Evolutionary conservation across 768 basidiomycete species (phyloP).

Genomic region (Neoboletus magnificus): DNA sequence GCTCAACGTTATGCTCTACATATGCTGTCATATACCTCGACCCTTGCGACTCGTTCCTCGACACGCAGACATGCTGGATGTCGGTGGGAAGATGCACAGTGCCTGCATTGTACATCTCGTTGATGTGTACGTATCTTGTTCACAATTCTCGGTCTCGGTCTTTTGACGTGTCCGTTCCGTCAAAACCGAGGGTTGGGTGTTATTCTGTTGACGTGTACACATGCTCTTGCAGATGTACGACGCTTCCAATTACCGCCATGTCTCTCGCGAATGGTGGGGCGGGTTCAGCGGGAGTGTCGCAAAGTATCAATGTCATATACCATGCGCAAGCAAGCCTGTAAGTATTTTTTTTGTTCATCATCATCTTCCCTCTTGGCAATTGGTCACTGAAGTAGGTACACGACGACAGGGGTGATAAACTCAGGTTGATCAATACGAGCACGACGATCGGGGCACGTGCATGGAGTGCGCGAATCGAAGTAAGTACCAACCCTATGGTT

Average conservation of each 20-base stretch:
- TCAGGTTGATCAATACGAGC: slow-evolving; percentile 42
- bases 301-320: slow-evolving; percentile 44
- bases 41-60: not conserved
- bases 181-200: not conserved
- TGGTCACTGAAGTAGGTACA: not conserved
- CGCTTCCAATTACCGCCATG: slow-evolving; percentile 36
- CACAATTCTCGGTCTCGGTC: not conserved
- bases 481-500: slow-evolving; percentile 11
- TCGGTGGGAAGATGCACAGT: slow-evolving; percentile 36
- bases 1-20: not conserved
- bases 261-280: slow-evolving; percentile 32
- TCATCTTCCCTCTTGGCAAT: not conserved
- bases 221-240: slow-evolving; percentile 36
- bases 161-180: not conserved
- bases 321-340: slow-evolving; percentile 42
- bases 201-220: not conserved
- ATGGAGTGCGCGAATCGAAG: slow-evolving; percentile 41
- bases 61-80: slow-evolving; percentile 43
- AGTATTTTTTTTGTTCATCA: slow-evolving; percentile 11
- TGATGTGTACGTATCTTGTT: slow-evolving; percentile 38
- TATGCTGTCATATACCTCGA: not conserved
- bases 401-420: slow-evolving; percentile 40
- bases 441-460: slow-evolving; percentile 29
- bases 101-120: slow-evolving; percentile 44
- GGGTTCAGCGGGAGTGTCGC: slow-evolving; percentile 39